Percentiles rank a stretch among this genome's conserved stretches.
Conservation (phyloP, 2,329 filamentous ascomycete genomes). For the Waltergamsia citrina region DNA sequence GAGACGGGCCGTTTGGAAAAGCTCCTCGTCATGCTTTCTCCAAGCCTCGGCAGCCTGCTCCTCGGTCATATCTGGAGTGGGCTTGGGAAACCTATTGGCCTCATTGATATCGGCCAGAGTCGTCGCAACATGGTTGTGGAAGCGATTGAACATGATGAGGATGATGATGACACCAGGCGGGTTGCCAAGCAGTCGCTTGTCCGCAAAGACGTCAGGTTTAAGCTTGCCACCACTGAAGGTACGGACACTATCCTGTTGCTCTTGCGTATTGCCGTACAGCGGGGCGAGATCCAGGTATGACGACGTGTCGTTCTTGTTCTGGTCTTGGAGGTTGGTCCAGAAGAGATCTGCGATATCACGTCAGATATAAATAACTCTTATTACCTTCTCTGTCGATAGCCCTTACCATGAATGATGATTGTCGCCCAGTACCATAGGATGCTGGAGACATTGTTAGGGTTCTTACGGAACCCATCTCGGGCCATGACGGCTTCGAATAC, state of each 20-base stretch:
- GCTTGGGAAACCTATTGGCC: constrained; percentile 64
- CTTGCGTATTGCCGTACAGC: constrained; percentile 60
- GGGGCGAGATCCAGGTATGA: constrained; percentile 65
- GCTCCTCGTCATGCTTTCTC: constrained; percentile 65
- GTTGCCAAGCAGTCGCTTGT: constrained; percentile 60
- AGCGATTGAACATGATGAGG: constrained; percentile 71
- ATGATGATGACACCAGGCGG: constrained; percentile 64
- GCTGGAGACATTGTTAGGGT: constrained; percentile 65
- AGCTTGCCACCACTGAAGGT: constrained; percentile 63
- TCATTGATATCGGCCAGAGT: constrained; percentile 84
- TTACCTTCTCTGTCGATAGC: neutral
- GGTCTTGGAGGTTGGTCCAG: constrained; percentile 55
- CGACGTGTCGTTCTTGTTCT: constrained; percentile 55
- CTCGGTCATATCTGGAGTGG: constrained; percentile 34
- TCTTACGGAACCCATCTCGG: constrained; percentile 37
- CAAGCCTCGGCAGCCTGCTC: constrained; percentile 42
- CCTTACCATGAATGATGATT: constrained; percentile 59
- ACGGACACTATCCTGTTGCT: constrained; percentile 56
- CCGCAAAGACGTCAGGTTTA: constrained; percentile 64
- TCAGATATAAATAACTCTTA: neutral
- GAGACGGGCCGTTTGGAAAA: constrained; percentile 72
- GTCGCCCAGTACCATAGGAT: constrained; percentile 66
- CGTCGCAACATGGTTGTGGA: constrained; percentile 79
- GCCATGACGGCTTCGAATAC: constrained; percentile 56
- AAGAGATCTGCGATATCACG: constrained; percentile 46